These are phyloP conservation scores for Phytophthora lateralis DNA, from an alignment of 352 stramenopile genomes.

Conservation along the genomic window DNA sequence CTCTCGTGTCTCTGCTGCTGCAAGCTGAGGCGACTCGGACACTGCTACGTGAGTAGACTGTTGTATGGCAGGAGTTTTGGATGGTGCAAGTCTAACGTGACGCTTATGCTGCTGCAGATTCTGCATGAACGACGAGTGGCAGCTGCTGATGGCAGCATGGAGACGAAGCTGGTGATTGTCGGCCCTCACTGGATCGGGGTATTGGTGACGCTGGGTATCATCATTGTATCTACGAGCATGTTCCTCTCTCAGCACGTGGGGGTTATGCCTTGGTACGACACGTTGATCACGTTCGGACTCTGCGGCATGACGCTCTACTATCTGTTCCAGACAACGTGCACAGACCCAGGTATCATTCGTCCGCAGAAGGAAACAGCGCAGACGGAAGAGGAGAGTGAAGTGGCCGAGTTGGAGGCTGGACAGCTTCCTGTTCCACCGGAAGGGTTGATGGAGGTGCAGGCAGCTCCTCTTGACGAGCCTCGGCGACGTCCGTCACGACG, in stretches of 20 bases:
- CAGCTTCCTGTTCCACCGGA: not conserved
- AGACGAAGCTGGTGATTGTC: constrained; percentile 55
- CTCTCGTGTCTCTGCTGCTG: constrained; percentile 64
- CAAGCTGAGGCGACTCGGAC: constrained; percentile 58
- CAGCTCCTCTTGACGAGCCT: constrained; percentile 5
- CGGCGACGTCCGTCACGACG: constrained; percentile 22
- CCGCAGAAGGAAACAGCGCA: constrained; percentile 20
- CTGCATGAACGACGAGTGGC: constrained; percentile 47
- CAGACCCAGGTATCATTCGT: constrained; percentile 72
- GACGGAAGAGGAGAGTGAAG: constrained; percentile 26
- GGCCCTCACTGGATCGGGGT: constrained; percentile 86
- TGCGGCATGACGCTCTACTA: constrained; percentile 68
- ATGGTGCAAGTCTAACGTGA: constrained; percentile 17
- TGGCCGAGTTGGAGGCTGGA: constrained; percentile 32
- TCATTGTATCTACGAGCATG: constrained; percentile 59
- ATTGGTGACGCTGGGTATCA: constrained; percentile 64
- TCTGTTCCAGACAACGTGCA: constrained; percentile 74
- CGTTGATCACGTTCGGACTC: constrained; percentile 58
- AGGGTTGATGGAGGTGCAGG: constrained; percentile 9
- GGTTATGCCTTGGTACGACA: constrained; percentile 59
- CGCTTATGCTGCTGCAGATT: constrained; percentile 33
- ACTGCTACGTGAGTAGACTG: constrained; percentile 37
- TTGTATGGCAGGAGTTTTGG: not conserved
- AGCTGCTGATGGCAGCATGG: constrained; percentile 29
- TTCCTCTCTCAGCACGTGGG: constrained; percentile 68